Evolutionary conservation across 2,329 filamentous ascomycete species (phyloP), one percentile per base, ranked within the genome.

Genomic region (Penicillium sp.): DNA sequence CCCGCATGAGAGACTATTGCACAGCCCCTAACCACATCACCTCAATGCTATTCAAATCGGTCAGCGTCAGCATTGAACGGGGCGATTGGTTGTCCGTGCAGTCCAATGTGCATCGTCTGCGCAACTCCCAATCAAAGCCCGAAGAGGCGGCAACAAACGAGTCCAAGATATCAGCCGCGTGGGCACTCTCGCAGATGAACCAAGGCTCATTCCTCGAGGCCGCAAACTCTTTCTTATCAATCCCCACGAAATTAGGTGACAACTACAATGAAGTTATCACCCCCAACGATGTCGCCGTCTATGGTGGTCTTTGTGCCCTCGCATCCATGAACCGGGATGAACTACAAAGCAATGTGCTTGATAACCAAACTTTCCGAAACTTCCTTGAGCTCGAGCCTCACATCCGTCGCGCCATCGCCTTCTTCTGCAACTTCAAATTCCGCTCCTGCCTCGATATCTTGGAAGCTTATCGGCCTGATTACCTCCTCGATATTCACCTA

Each of bases 341-440:
- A 57, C 80, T 99, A 21, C 88, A 94, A 70, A 77, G 75, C 5
- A 79, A 80, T 6, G 91, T 97, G 2, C 83, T 99, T 0, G 90
- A 94, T 36, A 96, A 91, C 67, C 78, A 79, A 32, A 79, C 81
- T 10, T 99, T 99, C 77, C 88, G 94, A 48, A 85, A 83, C 43
- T 96, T 94, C 69, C 83, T 99, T 13, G 94, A 97, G 71, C 82
- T 95, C 1, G 94, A 97, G 73, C 92, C 93, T 3, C 93, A 97
- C 67, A 89, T 99, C 58, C 89, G 94, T 59, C 92, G 92, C 54
- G 93, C 94, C 11, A 89, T 99, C 63, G 85, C 84, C 7, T 87
- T 90, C 69, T 99, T 97, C 76, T 90, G 93, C 64, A 91, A 89
- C 62, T 91, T 90, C 56, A 90, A 95, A 65, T 99, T 97, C 73